Conservation (phyloP, 345 rosid genomes). For the Geranium brycei region DNA sequence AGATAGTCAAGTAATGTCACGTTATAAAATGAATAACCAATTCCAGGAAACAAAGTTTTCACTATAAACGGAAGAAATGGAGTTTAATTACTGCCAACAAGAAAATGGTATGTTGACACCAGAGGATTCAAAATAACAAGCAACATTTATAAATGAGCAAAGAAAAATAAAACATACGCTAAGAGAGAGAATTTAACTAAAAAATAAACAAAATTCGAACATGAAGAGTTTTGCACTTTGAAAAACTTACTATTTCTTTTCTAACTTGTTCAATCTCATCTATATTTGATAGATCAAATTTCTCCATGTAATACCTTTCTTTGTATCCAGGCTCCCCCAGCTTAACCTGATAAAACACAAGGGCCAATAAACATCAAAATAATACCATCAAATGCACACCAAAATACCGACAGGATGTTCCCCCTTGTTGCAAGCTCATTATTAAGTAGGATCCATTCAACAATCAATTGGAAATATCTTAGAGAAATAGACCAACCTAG, state of each 20-base stretch:
- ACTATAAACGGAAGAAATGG: too few species aligned
- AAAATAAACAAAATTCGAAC: background rate
- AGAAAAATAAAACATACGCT: too few species aligned
- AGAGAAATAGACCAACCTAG: background rate
- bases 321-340: slow-evolving; percentile 94
- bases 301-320: slow-evolving; percentile 85
- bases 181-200: background rate
- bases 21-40: too few species aligned
- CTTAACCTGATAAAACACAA: slow-evolving; percentile 41
- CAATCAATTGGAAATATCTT: background rate
- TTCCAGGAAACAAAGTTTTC: too few species aligned
- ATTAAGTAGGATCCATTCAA: too few species aligned
- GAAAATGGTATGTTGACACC: too few species aligned
- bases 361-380: background rate
- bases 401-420: background rate
- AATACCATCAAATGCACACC: background rate
- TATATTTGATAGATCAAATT: slow-evolving; percentile 46
- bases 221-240: background rate
- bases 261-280: slow-evolving; percentile 52
- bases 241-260: slow-evolving; percentile 59
- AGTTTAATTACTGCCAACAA: too few species aligned
- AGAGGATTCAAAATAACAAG: too few species aligned
- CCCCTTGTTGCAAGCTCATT: background rate
- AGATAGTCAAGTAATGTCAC: too few species aligned
- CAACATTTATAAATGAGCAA: too few species aligned